Conservation (phyloP, 306 rosid genomes). For the Corylus avellana region DNA sequence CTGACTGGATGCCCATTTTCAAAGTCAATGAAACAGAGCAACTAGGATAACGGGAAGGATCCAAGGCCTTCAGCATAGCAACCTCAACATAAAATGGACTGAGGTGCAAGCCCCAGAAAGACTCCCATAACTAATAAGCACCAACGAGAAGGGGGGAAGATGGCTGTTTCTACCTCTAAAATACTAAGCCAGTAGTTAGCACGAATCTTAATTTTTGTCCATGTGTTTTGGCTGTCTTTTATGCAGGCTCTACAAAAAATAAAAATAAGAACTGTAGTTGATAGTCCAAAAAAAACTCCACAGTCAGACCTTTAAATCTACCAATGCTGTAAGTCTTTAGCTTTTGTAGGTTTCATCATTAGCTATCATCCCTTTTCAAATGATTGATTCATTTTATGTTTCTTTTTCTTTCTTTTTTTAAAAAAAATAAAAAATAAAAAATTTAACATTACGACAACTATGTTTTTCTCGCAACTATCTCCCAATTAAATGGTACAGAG, state of each 20-base stretch:
- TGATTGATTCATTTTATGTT: not conserved
- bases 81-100: not conserved
- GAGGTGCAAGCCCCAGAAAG: not conserved
- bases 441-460: not conserved
- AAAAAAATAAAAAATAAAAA: too few species aligned
- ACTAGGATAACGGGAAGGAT: not conserved
- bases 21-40: not conserved
- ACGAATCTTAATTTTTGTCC: not conserved
- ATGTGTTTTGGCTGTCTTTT: not conserved
- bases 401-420: not conserved
- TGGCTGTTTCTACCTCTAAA: not conserved
- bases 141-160: not conserved
- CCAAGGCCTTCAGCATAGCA: slow-evolving; percentile 2
- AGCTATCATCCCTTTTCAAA: not conserved
- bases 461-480: too few species aligned
- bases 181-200: not conserved
- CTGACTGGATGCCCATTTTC: not conserved
- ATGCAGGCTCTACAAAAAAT: not conserved
- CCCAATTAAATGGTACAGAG: not conserved
- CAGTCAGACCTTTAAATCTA: not conserved
- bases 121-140: not conserved
- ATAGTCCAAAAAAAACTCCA: not conserved
- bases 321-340: not conserved
- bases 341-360: not conserved
- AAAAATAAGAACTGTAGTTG: not conserved